Conservation (phyloP, 164 flowering plant genomes). For the Berberis vulgaris region DNA sequence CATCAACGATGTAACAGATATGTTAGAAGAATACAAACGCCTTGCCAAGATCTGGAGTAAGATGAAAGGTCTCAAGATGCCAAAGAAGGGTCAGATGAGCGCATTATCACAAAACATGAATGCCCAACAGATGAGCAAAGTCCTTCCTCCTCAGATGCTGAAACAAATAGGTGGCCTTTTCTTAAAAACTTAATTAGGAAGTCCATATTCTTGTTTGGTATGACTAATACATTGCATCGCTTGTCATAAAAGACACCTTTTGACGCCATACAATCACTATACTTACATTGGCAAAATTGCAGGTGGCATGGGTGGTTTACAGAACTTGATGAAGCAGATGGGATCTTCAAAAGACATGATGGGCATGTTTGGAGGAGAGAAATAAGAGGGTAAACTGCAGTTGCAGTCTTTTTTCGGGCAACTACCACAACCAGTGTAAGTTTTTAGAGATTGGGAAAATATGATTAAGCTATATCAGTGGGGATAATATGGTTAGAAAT, state of each 20-base stretch:
- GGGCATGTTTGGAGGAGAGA: conserved; percentile 71
- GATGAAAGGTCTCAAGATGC: conserved; percentile 97
- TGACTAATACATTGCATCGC: no score
- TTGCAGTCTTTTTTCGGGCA: no score
- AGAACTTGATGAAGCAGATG: conserved; percentile 95
- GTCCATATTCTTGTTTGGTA: neutral
- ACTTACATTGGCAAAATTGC: conserved; percentile 3
- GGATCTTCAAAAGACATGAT: conserved; percentile 82
- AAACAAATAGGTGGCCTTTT: conserved; percentile 57
- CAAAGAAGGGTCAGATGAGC: conserved; percentile 96
- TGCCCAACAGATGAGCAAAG: conserved; percentile 94
- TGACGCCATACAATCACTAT: neutral
- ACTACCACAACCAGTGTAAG: no score
- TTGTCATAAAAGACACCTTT: neutral
- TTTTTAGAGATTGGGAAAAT: no score
- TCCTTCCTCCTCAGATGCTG: conserved; percentile 88
- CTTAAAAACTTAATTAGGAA: neutral
- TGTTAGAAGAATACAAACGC: conserved; percentile 95
- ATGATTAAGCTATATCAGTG: no score
- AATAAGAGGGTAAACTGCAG: neutral
- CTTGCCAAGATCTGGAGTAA: conserved; percentile 94
- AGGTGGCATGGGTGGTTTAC: conserved; percentile 90
- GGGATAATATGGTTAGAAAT: no score
- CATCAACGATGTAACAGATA: conserved; percentile 68
- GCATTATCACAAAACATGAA: conserved; percentile 85